Evolutionary conservation across 2,329 filamentous ascomycete species (phyloP), one percentile per base, ranked within the genome.

Genomic region (Clathrospora elynae): DNA sequence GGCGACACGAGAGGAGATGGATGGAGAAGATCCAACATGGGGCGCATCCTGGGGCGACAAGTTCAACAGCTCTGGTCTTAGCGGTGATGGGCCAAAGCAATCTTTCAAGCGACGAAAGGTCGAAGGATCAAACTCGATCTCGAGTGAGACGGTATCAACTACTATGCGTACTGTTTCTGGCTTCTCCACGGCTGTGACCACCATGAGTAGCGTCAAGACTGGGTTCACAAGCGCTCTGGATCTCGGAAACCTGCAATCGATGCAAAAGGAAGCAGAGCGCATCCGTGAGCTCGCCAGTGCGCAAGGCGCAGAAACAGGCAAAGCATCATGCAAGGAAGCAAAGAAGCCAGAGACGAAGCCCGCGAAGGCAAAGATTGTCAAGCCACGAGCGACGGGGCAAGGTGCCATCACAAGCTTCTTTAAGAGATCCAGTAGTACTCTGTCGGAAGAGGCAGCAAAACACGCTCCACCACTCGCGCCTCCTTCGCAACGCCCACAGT

Each of bases 321-420:
- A 44, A 28, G 6, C 42, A 18, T 20, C 57, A 31, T 54, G 53
- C 26, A 48, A 66, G 42, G 42, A 72, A 62, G 46, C 59, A 47
- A 41, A 66, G 54, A 53, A 37, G 47, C 56, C 31, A 42, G 61
- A 55, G 32, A 26, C 44, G 8, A 61, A 57, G 11, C 17, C 44
- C 4, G 23, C 42, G 2, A 51, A 49, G 8, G 44, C 49, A 8
- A 68, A 57, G 28, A 43, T 42, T 23, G 32, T 32, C 3, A 69
- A 71, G 61, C 70, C 69, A 37, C 71, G 68, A 57, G 67, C 62
- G 14, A 68, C 73, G 47, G 75, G 73, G 1, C 79, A 82, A 59
- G 76, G 75, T 17, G 76, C 66, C 34, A 78, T 83, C 31, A 73
- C 75, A 3, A 75, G 63, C 43, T 82, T 81, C 64, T 82, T 82